Percentiles rank a stretch among this genome's conserved stretches.
Evolutionary conservation across 441 rosid genomes (phyloP).

Genomic region (Melastoma candidum): DNA sequence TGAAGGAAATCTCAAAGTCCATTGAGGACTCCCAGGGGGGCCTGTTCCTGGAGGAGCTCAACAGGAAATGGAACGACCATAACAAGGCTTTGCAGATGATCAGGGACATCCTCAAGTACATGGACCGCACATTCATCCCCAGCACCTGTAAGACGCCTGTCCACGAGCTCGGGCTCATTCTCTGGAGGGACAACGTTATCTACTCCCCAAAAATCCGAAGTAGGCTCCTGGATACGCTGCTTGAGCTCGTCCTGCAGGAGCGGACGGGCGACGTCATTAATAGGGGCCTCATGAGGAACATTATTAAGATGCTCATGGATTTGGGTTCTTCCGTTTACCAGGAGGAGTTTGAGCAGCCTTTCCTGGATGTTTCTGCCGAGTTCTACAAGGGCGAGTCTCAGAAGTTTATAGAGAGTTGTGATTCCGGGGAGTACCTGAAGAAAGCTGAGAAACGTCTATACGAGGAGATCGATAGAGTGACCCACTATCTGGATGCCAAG

Average conservation of each 20-base stretch:
- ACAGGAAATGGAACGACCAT: constrained; percentile 95
- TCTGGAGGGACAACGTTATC: constrained; percentile 86
- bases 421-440: constrained; percentile 87
- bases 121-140: constrained; percentile 87
- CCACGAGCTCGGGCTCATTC: constrained; percentile 77
- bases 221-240: constrained; percentile 70
- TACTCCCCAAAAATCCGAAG: constrained; percentile 63
- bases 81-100: constrained; percentile 94
- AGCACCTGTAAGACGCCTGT: constrained; percentile 71
- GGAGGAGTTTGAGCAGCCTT: constrained; percentile 90
- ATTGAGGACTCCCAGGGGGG: constrained; percentile 90
- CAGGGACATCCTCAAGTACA: constrained; percentile 92
- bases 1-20: constrained; percentile 65
- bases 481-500: constrained; percentile 75
- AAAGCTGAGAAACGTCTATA: constrained; percentile 79
- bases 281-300: constrained; percentile 78
- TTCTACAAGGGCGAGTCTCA: constrained; percentile 86
- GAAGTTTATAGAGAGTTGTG: constrained; percentile 75
- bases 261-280: constrained; percentile 85
- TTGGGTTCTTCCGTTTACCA: constrained; percentile 83
- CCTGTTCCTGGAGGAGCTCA: constrained; percentile 75
- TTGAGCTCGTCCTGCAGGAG: constrained; percentile 73
- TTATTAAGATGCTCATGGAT: constrained; percentile 90
- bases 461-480: constrained; percentile 90
- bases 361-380: constrained; percentile 84